Percentiles rank a stretch among this genome's conserved stretches.
These are phyloP conservation scores for Aspergillus chevalieri DNA, from an alignment of 2,329 filamentous ascomycete species.

Conservation along the genomic window DNA sequence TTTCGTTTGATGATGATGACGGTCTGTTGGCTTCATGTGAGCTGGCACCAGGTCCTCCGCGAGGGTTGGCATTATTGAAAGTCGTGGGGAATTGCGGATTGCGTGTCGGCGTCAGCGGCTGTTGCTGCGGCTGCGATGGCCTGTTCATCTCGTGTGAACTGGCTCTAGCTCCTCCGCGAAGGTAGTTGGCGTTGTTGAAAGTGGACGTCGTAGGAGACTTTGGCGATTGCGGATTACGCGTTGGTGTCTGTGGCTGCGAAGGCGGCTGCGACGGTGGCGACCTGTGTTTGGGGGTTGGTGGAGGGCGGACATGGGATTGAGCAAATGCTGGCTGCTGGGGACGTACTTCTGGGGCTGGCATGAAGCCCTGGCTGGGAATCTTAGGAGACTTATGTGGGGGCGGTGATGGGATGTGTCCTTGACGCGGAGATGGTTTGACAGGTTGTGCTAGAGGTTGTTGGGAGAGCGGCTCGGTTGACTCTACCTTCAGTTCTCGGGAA, in stretches of 20 bases:
- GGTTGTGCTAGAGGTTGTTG: conserved; percentile 16
- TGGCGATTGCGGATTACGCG: conserved; percentile 1
- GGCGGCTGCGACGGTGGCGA: conserved; percentile 35
- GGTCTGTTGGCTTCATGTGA: conserved; percentile 9
- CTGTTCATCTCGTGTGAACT: conserved; percentile 1
- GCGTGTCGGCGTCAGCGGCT: conserved; percentile 7
- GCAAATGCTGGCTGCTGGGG: conserved; percentile 5
- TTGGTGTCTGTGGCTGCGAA: not conserved
- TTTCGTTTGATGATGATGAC: conserved; percentile 47
- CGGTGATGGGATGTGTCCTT: conserved; percentile 18
- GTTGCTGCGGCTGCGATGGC: conserved; percentile 1
- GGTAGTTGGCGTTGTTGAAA: conserved; percentile 3
- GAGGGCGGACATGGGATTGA: conserved; percentile 20
- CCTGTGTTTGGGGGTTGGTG: conserved; percentile 51
- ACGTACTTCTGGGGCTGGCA: conserved; percentile 5
- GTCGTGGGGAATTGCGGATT: conserved; percentile 4
- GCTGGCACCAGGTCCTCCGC: conserved; percentile 7
- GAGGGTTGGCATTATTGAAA: conserved; percentile 4
- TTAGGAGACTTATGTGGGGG: conserved; percentile 13
- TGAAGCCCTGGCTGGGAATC: conserved; percentile 9
- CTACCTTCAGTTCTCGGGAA: conserved; percentile 8
- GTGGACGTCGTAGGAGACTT: conserved; percentile 3
- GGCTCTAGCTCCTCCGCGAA: conserved; percentile 6
- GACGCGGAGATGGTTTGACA: conserved; percentile 14
- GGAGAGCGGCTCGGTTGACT: conserved; percentile 15